Base-by-base conservation (phyloP, 148 eudicot genomes). In the Chenopodium formosanum region DNA sequence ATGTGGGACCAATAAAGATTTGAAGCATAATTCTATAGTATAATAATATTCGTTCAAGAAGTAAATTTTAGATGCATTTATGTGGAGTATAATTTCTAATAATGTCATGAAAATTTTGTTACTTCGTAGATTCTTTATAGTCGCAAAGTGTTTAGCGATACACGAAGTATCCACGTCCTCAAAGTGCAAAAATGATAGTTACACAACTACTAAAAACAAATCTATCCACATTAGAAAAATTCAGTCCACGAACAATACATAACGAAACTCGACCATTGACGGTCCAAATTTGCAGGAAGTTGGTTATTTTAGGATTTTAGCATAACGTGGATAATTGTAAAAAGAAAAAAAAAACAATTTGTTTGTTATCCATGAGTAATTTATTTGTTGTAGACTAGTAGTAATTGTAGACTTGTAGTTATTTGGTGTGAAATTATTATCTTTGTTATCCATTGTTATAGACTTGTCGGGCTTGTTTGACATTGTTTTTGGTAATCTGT, bases 121-220 rank as follows among this genome's bases (percentile, higher is more conserved):
- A 58, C 22, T 58, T 29, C 16, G 32, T 56, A 46, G 27, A 73
- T 10, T 48, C 52, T 20, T 32, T 7, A 29, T 9, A 67, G 29
- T 81, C 83, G 79, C 83, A 65, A 0, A 75, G 4, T 81, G 79
- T 52, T 67, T 22, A 23, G 83, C 83, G 83, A 75, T 81, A 46
- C 53, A 10, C 10, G 34, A 34, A 78, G 83, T 66, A 75, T 75
- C 79, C 83, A 81, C 83, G 83, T 81, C 68, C 50, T 2, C 32
- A 4, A 47, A 80, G 78, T 32, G 71, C 19, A 64, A 71, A 73
- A 14, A 34, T 44, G 81, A 73, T 25, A 72, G 23, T 19, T 63
- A 58, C 73, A 71, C 53, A 9, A 14, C 27, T 58, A 19, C 52
- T 60, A 2, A 23, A 3, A 34, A 73, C 76, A 56, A 63, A 47